Base-by-base conservation (phyloP, 1,284 basidiomycete species). In the Pterula multifida region DNA sequence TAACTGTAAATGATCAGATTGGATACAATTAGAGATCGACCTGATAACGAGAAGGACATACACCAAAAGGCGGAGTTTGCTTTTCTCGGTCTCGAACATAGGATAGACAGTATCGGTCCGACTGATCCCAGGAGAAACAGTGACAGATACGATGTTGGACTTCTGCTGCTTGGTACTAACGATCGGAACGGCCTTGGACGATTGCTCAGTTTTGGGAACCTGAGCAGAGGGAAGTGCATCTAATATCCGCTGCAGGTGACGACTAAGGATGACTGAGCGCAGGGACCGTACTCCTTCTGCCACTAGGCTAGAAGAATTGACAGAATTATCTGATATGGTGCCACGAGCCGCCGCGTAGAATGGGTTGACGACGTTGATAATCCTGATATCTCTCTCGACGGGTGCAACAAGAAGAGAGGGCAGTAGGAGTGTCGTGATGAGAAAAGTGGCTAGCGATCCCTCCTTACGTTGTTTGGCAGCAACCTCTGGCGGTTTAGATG, bases 321-420 rank as follows among this genome's bases (percentile, higher is more conserved):
- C n/a, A 22, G n/a, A 4, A 17, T n/a, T 17, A 6, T 42, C n/a
- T 6, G 19, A 17, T 35, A 26, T 25, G 13, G 48, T 25, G 1
- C 75, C 73, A 1, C 81, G 70, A 0, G 80, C 76, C 1, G 90
- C 86, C 2, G 87, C 81, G 59, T 90, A 92, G 55, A 87, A 87
- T 0, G 88, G 87, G 54, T 91, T 90, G 59, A 91, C 74, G 39
- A 92, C 72, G 52, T 79, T 79, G 58, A 93, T 68, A 54, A 93
- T 76, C 17, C 90, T 80, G 48, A 94, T 90, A 56, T 90, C 87
- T 42, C 90, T 76, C 61, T 92, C 89, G 3, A 75, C 69, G 0
- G 89, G 90, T 1, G 85, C 83, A 26, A 85, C 79, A 13, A 93
- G 76, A 2, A 93, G 68, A 25, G 75, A 71, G 2, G 90, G 90